phyloP scores from a whole-genome alignment of 2,329 filamentous ascomycete species.

The Colletotrichum sublineola region DNA sequence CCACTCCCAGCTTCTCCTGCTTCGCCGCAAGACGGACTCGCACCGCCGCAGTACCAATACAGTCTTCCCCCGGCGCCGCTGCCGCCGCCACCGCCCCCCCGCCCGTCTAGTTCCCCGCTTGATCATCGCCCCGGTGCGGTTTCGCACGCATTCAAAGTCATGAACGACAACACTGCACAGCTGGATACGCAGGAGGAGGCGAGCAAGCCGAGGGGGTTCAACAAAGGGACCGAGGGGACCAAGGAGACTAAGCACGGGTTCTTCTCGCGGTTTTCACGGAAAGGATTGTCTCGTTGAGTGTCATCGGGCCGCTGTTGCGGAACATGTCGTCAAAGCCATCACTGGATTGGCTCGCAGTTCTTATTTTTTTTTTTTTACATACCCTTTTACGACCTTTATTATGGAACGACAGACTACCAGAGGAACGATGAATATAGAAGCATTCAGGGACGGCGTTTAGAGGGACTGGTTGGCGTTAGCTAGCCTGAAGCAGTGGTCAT shows the following conservation, averaged over 20 bases:
- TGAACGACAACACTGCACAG: conserved; percentile 67
- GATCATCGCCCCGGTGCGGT: conserved; percentile 55
- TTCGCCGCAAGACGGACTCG: conserved; percentile 40
- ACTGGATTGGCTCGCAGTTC: not conserved
- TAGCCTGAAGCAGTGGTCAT: not conserved
- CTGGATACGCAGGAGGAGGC: conserved; percentile 57
- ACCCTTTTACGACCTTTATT: conserved; percentile 16
- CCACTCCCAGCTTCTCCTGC: conserved; percentile 51
- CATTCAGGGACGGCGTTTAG: conserved; percentile 4
- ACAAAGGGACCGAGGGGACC: not conserved
- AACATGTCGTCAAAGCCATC: not conserved
- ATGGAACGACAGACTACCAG: not conserved
- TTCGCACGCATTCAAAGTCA: conserved; percentile 64
- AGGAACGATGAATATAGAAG: conserved; percentile 6
- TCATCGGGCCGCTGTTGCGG: not conserved
- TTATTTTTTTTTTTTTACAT: not conserved
- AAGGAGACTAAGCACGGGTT: conserved; percentile 28
- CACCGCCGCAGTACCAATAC: conserved; percentile 16
- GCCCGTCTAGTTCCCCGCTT: not conserved
- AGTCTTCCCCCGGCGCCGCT: not conserved
- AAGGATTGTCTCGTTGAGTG: not conserved
- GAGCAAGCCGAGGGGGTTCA: conserved; percentile 39
- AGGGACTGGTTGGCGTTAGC: not conserved
- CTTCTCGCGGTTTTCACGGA: conserved; percentile 20
- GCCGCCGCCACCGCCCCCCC: conserved; percentile 13